Percentiles rank a stretch among this genome's conserved stretches.
These are phyloP conservation scores for Fragaria vesca DNA, from an alignment of 306 rosid genomes.

Conservation along the genomic window DNA sequence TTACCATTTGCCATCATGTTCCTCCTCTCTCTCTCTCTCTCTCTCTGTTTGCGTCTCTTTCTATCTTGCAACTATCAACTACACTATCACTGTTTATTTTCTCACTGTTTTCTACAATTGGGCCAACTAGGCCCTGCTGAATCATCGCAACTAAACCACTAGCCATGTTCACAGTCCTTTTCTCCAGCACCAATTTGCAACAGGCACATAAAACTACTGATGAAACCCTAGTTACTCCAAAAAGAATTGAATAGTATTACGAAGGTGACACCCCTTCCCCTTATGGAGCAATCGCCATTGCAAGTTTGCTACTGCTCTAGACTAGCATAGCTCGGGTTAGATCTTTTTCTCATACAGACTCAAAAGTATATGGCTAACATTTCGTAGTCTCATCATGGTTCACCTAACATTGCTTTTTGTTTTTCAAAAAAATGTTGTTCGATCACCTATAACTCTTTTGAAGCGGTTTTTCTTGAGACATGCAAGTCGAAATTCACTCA, in stretches of 20 bases:
- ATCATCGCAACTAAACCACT: slow-evolving; percentile 29
- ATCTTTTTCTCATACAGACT: slow-evolving; percentile 7
- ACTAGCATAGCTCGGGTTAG: neutral
- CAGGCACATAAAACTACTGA: slow-evolving; percentile 7
- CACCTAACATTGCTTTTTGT: no score
- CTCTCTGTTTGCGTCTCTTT: neutral
- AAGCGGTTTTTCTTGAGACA: no score
- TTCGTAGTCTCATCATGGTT: neutral
- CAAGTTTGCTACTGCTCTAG: neutral
- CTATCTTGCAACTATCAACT: slow-evolving; percentile 17
- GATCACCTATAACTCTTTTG: no score
- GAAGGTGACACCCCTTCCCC: slow-evolving; percentile 31
- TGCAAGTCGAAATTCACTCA: no score
- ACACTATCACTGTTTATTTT: slow-evolving; percentile 1
- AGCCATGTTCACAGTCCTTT: slow-evolving; percentile 36
- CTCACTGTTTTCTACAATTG: slow-evolving; percentile 24
- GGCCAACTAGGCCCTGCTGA: slow-evolving; percentile 19
- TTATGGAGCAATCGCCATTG: slow-evolving; percentile 21
- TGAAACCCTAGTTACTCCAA: neutral
- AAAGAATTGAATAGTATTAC: slow-evolving; percentile 18
- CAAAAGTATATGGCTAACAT: slow-evolving; percentile 18
- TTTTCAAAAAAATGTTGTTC: no score
- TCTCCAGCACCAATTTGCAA: slow-evolving; percentile 38
- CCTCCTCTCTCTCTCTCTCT: slow-evolving; percentile 4
- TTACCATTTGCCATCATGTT: slow-evolving; percentile 27